These are phyloP conservation scores for Gentiana straminea DNA, from an alignment of 257 asterid genomes.

Conservation along the genomic window DNA sequence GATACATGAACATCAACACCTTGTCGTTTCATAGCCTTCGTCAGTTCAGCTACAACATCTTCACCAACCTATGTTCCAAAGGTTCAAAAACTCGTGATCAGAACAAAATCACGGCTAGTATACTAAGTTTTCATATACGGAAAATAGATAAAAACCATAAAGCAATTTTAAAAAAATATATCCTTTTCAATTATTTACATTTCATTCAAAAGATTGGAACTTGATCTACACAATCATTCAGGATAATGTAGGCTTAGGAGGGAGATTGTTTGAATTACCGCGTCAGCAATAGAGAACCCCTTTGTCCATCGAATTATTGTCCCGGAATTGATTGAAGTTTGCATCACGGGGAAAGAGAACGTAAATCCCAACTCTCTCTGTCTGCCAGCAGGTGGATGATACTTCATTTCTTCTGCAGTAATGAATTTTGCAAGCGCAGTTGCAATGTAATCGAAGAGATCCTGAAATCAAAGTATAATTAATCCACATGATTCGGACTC, in stretches of 20 bases:
- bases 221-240: neutral
- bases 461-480: constrained; percentile 29
- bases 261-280: constrained; percentile 21
- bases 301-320: constrained; percentile 75
- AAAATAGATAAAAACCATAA: neutral
- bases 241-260: neutral
- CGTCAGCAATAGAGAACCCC: constrained; percentile 61
- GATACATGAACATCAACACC: constrained; percentile 65
- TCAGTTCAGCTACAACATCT: constrained; percentile 64
- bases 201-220: neutral
- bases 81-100: neutral
- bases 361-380: constrained; percentile 75
- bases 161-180: neutral
- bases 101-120: neutral
- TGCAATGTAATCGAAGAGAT: constrained; percentile 58
- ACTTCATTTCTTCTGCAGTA: constrained; percentile 42
- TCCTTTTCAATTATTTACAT: neutral
- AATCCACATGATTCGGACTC: neutral
- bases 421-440: constrained; percentile 51
- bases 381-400: constrained; percentile 44
- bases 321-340: constrained; percentile 64
- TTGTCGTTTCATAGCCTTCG: constrained; percentile 64
- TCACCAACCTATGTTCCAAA: constrained; percentile 53
- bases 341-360: constrained; percentile 80
- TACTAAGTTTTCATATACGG: neutral